Evolutionary conservation across 1,139 yeast species (phyloP).

Genomic region (Taphrina populina): DNA sequence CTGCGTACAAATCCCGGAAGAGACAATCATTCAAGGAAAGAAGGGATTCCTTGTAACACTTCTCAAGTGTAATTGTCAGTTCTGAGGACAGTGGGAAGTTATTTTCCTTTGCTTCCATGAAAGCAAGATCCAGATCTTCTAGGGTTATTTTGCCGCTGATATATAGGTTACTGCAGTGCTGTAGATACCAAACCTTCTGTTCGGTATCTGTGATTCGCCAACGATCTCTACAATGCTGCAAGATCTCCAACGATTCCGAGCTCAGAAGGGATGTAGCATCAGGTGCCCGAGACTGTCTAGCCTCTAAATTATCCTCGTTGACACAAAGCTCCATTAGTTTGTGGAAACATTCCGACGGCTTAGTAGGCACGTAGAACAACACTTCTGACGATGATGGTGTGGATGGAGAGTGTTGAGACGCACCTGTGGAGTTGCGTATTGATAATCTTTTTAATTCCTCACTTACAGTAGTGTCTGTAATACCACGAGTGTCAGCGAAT

Average conservation of each 20-base stretch:
- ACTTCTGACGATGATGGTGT: too few species aligned
- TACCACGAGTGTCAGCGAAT: neutral
- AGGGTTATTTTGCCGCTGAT: too few species aligned
- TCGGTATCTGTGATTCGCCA: too few species aligned
- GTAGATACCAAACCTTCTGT: too few species aligned
- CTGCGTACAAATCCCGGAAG: conserved; percentile 22
- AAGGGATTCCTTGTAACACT: conserved; percentile 2
- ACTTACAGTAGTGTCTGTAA: neutral
- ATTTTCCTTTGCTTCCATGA: conserved; percentile 3
- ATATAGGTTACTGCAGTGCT: conserved; percentile 9
- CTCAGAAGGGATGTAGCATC: conserved; percentile 2
- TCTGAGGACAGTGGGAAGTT: neutral
- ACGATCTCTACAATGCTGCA: neutral
- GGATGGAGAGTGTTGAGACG: neutral
- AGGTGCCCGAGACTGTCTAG: too few species aligned
- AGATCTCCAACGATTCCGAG: conserved; percentile 7
- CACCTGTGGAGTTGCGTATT: neutral
- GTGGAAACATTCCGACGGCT: conserved; percentile 2
- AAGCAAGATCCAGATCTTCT: conserved; percentile 20
- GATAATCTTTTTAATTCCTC: neutral
- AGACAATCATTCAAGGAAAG: conserved; percentile 14
- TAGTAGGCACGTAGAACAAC: conserved; percentile 12
- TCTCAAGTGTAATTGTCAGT: neutral
- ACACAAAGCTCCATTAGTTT: conserved; percentile 11
- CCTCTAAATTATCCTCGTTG: too few species aligned